Base-by-base conservation (phyloP, 805 yeast genomes). In the Barnettozyma vustinii region DNA sequence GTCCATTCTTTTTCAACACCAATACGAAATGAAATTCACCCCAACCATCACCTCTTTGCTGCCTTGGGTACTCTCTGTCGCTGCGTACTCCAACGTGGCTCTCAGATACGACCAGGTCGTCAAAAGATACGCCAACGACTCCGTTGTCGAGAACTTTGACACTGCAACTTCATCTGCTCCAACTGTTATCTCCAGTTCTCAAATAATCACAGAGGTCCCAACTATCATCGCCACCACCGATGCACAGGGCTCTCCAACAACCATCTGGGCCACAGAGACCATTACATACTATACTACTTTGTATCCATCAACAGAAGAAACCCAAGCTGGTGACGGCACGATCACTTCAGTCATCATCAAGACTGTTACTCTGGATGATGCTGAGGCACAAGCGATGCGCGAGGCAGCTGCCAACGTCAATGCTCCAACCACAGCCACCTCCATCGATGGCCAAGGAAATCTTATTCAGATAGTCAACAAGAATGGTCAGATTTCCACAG, bases 1-100 rank as follows among this genome's bases (percentile, higher is more conserved):
- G 63, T 59, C 63, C 63, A 54, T 52, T 59, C 63, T 61, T 59
- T 59, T 57, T 37, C 6, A 26, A 37, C 13, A 30, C 8, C 39
- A 18, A 18, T 36, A 20, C 10, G 15, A 18, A 18, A 36, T 36
- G 39, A 36, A 36, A 23, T 18, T 36, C 39, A 18, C 9, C 15
- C 4, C 23, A 3, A 15, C 39, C 23, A 36, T 56, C 18, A 5
- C 47, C 16, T 41, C 35, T 9, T 26, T 58, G 32, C 32, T 54
- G 12, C 53, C 57, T n/a, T 35, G 52, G 26, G 55, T 51, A 3
- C 35, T 48, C 26, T 52, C 57, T 15, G 61, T 36, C 20, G 35
- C 56, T 6, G 43, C 60, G 8, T 54, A 57, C 39, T 48, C 61
- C 21, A 57, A 59, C 51, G n/a, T 57, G 37, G 62, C 62, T 5